Evolutionary conservation across 371 early-diverging fungal genomes (phyloP).

Genomic region (Quaeritorhiza haematococci): DNA sequence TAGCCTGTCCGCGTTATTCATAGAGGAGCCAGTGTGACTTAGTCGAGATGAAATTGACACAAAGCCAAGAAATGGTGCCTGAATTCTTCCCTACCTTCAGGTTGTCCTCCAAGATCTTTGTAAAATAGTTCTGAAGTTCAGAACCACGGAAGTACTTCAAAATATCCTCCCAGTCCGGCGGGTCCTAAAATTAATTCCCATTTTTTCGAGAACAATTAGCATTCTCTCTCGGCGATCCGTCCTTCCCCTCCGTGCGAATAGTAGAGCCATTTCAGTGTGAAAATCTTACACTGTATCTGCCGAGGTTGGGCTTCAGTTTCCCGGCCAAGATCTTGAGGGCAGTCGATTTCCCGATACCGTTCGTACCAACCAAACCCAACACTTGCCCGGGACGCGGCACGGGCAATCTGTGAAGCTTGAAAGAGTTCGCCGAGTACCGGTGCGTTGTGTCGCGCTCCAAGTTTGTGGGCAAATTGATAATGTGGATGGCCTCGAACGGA

Average conservation of each 20-base stretch:
- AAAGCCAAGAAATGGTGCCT: background rate
- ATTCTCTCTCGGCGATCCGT: background rate
- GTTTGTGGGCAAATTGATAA: conserved; percentile 98
- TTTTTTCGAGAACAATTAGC: background rate
- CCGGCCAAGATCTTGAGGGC: conserved; percentile 97
- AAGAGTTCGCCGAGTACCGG: conserved; percentile 97
- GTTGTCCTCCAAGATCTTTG: conserved; percentile 95
- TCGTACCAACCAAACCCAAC: conserved; percentile 98
- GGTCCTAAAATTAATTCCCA: conserved; percentile 38
- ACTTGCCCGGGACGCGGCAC: conserved; percentile 97
- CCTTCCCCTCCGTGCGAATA: background rate
- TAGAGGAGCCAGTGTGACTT: background rate
- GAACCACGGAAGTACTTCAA: conserved; percentile 97
- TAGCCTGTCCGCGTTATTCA: conserved; percentile 52
- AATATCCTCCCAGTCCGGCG: conserved; percentile 97
- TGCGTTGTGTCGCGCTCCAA: conserved; percentile 95
- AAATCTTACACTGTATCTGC: conserved; percentile 61
- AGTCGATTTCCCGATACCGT: conserved; percentile 98
- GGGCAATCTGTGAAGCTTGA: conserved; percentile 99
- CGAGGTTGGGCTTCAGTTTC: conserved; percentile 98
- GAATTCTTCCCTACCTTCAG: conserved; percentile 48
- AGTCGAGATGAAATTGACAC: background rate
- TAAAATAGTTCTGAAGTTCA: conserved; percentile 99
- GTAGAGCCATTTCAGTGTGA: too few species aligned
- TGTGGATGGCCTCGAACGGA: conserved; percentile 97